Conservation (phyloP, 2,329 filamentous ascomycete genomes). For the Venturia pyrina region DNA sequence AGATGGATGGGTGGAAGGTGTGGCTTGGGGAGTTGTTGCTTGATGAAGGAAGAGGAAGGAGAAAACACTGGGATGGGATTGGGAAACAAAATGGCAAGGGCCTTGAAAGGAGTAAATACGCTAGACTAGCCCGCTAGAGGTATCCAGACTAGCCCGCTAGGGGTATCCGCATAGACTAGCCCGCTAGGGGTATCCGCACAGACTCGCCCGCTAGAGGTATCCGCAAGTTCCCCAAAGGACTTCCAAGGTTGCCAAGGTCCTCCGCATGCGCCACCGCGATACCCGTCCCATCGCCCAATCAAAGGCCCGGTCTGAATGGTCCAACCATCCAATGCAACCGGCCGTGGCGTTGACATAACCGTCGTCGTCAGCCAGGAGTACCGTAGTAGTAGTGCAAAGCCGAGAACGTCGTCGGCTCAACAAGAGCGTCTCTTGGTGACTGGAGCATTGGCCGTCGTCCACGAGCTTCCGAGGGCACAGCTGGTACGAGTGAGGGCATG, state of each 20-base stretch:
- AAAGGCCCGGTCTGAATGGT: neutral
- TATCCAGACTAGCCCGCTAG: neutral
- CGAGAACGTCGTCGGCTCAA: no score
- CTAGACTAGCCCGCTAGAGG: neutral
- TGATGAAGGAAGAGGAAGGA: neutral
- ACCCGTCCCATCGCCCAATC: neutral
- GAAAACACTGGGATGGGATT: neutral
- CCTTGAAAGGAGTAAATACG: conserved; percentile 4
- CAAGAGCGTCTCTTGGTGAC: no score
- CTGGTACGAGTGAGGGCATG: neutral
- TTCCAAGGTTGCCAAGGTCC: no score
- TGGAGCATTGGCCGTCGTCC: no score
- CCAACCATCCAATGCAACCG: neutral
- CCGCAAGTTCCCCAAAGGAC: no score
- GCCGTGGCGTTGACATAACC: neutral
- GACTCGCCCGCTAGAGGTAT: no score
- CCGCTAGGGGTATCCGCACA: no score
- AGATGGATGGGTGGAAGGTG: conserved; percentile 2
- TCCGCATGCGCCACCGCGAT: no score
- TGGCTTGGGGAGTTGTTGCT: neutral
- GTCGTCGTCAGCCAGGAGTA: neutral
- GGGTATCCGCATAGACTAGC: no score
- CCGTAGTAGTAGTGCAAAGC: no score
- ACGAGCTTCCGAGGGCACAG: neutral
- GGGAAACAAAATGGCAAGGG: conserved; percentile 1